Percentiles rank a stretch among this genome's conserved stretches.
These are phyloP conservation scores for Pneumocystis oryctolagi DNA, from an alignment of 1,139 yeast genomes.

Conservation along the genomic window DNA sequence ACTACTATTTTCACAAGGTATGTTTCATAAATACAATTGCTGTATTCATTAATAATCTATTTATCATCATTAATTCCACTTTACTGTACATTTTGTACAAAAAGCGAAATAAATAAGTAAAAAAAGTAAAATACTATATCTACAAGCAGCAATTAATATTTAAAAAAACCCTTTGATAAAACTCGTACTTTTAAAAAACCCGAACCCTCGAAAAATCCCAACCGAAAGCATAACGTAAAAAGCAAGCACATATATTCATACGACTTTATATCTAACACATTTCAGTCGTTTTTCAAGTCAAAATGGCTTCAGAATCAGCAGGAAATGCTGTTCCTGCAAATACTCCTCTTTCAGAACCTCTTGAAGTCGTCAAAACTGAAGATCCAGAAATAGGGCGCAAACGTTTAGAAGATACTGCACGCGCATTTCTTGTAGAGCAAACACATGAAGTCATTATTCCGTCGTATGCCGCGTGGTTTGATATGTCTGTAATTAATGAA, in stretches of 20 bases:
- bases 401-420: slow-evolving; percentile 16
- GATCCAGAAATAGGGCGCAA: slow-evolving; percentile 12
- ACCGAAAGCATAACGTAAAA: background rate
- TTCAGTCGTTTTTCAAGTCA: background rate
- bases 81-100: too few relatives aligned
- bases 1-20: too few relatives aligned
- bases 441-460: slow-evolving; percentile 86
- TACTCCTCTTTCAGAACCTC: background rate
- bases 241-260: background rate
- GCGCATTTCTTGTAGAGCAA: slow-evolving; percentile 33
- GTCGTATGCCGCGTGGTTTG: slow-evolving; percentile 85
- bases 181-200: background rate
- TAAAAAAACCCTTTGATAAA: background rate
- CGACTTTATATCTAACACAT: background rate
- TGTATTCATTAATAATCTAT: too few relatives aligned
- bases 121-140: background rate
- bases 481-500: slow-evolving; percentile 51
- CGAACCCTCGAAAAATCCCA: background rate
- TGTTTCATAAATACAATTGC: too few relatives aligned
- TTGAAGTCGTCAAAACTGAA: background rate
- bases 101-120: too few relatives aligned
- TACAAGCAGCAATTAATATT: background rate
- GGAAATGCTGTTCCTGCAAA: background rate
- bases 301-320: background rate
- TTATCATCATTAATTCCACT: too few relatives aligned